A percentile compares a stretch with the other conserved stretches of the same genome.
These are phyloP conservation scores for Arabidopsis thaliana DNA, from an alignment of 345 rosid species.

Conservation along the genomic window TAIR10.1 NC_003075.7:17535501-17536000, in stretches of 20 bases:
- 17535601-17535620: neutral
- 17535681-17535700: constrained; percentile 38
- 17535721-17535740: constrained; percentile 20
- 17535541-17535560: constrained; percentile 19
- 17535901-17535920: constrained; percentile 26
- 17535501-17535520: neutral
- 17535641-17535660: constrained; percentile 25
- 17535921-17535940: constrained; percentile 18
- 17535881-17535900: neutral
- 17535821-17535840: constrained; percentile 35
- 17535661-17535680: constrained; percentile 7
- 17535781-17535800: constrained; percentile 39
- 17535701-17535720: constrained; percentile 15
- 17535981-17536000: neutral
- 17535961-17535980: neutral
- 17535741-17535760: constrained; percentile 41
- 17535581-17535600: constrained; percentile 19
- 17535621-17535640: neutral
- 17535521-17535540: neutral
- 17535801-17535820: constrained; percentile 15
- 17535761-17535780: constrained; percentile 42
- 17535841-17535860: constrained; percentile 37
- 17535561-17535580: constrained; percentile 26
- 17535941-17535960: constrained; percentile 20
- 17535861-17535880: constrained; percentile 37